Conservation (phyloP, 208 protist genomes). For the Crithidia sp. region DNA sequence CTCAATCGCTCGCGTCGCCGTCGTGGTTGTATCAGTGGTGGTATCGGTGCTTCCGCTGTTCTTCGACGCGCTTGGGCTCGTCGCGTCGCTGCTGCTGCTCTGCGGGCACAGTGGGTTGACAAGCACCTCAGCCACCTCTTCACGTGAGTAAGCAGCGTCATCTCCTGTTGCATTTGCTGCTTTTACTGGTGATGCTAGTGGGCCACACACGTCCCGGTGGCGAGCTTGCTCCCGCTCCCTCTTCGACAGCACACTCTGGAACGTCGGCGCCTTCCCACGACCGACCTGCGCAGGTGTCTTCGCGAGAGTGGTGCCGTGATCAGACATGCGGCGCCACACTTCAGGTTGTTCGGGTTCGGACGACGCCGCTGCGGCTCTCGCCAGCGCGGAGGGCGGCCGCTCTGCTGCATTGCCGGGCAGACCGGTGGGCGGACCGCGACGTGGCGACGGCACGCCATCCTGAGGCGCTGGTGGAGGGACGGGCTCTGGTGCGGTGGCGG, state of each 20-base stretch:
- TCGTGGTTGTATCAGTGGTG: neutral
- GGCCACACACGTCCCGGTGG: constrained; percentile 1
- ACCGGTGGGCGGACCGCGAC: neutral
- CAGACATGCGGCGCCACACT: constrained; percentile 3
- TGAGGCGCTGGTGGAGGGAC: neutral
- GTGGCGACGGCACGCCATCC: neutral
- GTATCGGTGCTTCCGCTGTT: neutral
- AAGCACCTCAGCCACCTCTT: neutral
- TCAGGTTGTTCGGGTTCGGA: neutral
- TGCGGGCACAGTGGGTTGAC: constrained; percentile 1
- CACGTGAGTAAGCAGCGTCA: neutral
- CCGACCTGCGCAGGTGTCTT: too few species aligned
- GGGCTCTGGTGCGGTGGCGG: neutral
- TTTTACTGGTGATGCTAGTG: neutral
- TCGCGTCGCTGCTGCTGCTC: neutral
- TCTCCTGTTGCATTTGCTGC: neutral
- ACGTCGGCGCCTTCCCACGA: neutral
- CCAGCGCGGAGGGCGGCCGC: neutral
- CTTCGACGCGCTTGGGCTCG: neutral
- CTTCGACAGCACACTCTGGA: neutral
- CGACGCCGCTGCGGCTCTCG: neutral
- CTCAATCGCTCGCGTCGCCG: neutral
- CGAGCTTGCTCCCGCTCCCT: neutral
- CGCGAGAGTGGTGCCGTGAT: neutral
- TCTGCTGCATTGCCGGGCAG: neutral